phyloP scores from a whole-genome alignment of 441 rosid species.

The Populus hybrid region DNA sequence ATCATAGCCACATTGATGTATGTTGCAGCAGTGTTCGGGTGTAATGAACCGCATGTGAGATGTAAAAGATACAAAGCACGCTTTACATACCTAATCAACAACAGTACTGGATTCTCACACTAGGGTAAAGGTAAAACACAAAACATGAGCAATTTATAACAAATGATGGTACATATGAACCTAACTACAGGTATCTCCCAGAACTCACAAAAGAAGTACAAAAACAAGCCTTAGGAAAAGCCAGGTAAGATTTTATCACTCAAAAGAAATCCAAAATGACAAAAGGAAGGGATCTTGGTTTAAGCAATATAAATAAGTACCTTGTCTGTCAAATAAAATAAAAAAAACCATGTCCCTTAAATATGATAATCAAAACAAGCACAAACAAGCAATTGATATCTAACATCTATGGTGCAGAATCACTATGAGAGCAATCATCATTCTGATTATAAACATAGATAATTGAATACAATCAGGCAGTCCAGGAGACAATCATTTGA shows the following conservation, averaged over 20 bases:
- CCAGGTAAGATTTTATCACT: background rate
- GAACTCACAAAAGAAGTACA: background rate
- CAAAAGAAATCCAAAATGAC: background rate
- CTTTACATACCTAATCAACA: conserved; percentile 55
- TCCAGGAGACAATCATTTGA: background rate
- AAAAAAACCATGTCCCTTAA: background rate
- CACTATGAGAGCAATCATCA: background rate
- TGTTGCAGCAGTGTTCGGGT: conserved; percentile 78
- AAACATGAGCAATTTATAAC: conserved; percentile 1
- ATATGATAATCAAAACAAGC: background rate
- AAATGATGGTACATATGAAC: background rate
- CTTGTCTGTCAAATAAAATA: background rate
- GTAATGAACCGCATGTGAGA: conserved; percentile 66
- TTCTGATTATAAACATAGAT: background rate
- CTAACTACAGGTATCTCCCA: background rate
- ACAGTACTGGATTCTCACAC: conserved; percentile 9
- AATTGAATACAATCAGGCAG: background rate
- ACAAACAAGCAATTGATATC: background rate
- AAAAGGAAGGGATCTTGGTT: background rate
- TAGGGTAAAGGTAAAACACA: conserved; percentile 2
- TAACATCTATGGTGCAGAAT: background rate
- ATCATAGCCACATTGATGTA: conserved; percentile 78
- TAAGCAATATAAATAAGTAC: background rate
- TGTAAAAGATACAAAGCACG: conserved; percentile 70
- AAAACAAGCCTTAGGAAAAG: background rate